Evolutionary conservation across 2,329 filamentous ascomycete genomes (phyloP).

Genomic region (Acarospora socialis): DNA sequence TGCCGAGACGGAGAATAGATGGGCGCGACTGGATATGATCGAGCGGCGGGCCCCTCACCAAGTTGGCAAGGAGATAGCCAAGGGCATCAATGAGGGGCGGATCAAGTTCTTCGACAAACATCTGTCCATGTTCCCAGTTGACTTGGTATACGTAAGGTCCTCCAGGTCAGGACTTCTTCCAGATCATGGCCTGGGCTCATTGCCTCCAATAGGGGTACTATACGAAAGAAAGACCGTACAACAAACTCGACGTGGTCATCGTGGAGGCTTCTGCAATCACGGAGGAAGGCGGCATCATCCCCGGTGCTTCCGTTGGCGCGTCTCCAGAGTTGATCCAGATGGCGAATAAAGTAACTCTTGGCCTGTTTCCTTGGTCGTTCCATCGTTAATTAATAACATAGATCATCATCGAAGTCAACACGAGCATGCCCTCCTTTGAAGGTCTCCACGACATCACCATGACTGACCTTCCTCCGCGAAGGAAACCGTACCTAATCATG

Average conservation of each 20-base stretch:
- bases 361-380: neutral
- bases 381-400: slow-evolving; percentile 3
- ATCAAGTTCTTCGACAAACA: slow-evolving; percentile 95
- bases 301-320: slow-evolving; percentile 72
- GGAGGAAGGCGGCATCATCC: slow-evolving; percentile 77
- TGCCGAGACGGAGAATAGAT: slow-evolving; percentile 80
- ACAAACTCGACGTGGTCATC: slow-evolving; percentile 67
- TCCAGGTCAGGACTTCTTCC: slow-evolving; percentile 19
- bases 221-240: slow-evolving; percentile 61
- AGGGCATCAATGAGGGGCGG: slow-evolving; percentile 75
- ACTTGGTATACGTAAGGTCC: slow-evolving; percentile 58
- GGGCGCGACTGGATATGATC: slow-evolving; percentile 85
- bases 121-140: slow-evolving; percentile 79
- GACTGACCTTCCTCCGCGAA: slow-evolving; percentile 64
- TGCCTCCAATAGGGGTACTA: slow-evolving; percentile 49
- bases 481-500: slow-evolving; percentile 80
- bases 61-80: slow-evolving; percentile 78
- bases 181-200: slow-evolving; percentile 20
- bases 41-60: slow-evolving; percentile 73
- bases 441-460: slow-evolving; percentile 84
- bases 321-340: slow-evolving; percentile 78
- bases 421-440: slow-evolving; percentile 67
- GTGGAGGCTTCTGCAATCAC: slow-evolving; percentile 79
- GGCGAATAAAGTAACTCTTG: slow-evolving; percentile 55
- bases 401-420: slow-evolving; percentile 89